Base-by-base conservation (phyloP, 352 stramenopile species). In the Pythium dissimile region DNA sequence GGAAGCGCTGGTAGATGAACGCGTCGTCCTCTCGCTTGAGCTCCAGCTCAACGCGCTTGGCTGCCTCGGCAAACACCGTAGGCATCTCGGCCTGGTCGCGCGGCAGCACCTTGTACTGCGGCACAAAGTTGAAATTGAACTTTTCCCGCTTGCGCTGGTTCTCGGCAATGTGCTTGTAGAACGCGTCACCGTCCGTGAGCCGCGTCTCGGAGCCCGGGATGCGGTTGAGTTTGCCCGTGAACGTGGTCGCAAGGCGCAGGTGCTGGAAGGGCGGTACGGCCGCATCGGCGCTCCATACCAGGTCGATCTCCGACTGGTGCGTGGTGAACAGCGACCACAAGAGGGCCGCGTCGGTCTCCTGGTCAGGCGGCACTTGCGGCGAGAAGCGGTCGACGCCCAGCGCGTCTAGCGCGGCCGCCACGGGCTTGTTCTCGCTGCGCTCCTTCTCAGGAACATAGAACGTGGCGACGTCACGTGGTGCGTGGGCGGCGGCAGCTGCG, bases 91-190 rank as follows among this genome's bases (percentile, higher is more conserved):
- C 70, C 16, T 75, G 45, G 41, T 90, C 80, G 11, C 75, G 71
- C 18, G 84, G 84, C n/a, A 94, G 69, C 48, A 78, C 67, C 27
- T 74, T 86, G 49, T 85, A 67, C 6, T 37, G 21, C 6, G 84
- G 82, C 54, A 84, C 64, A 50, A 84, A 92, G 51, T 87, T 66
- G 47, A 86, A 94, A 50, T 76, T 79, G 56, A 76, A 88, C 54
- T 80, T 83, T n/a, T 67, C 66, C 24, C 87, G 71, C 28, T 68
- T 71, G 51, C 72, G 59, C 62, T 88, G 69, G 51, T 66, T 71
- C 47, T 56, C 46, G 27, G 54, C 23, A 23, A 89, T 59, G 54
- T 92, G 77, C 23, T 73, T 57, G 34, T 63, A 51, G 15, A 92
- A 68, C n/a, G 50, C 52, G 38, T 85, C 71, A 27, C 28, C 44